phyloP scores from a whole-genome alignment of 2,329 filamentous ascomycete species.

The Arachnomyces sp. region DNA sequence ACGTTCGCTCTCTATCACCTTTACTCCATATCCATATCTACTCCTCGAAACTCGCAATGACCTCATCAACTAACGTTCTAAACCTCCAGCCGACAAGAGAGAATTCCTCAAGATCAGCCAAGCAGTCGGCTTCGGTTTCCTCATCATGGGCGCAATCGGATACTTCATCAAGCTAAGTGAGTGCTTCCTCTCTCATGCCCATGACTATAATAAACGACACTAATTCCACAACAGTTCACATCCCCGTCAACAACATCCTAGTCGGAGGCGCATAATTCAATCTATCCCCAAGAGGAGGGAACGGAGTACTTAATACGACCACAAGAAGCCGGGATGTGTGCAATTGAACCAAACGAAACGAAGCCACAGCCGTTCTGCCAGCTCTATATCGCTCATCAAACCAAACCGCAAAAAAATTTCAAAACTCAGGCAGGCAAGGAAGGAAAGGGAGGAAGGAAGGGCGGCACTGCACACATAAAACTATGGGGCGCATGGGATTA shows the following conservation, averaged over 20 bases:
- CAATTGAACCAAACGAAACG: too few relatives aligned
- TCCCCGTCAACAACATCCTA: slow-evolving; percentile 44
- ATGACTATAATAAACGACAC: background rate
- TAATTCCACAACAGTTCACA: slow-evolving; percentile 35
- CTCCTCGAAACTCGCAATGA: too few relatives aligned
- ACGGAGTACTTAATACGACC: background rate
- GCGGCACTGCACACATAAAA: too few relatives aligned
- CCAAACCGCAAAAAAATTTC: too few relatives aligned
- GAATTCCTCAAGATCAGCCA: slow-evolving; percentile 55
- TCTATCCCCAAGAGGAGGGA: background rate
- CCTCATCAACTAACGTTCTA: slow-evolving; percentile 15
- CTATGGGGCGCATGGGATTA: too few relatives aligned
- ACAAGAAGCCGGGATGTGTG: too few relatives aligned
- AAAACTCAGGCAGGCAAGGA: too few relatives aligned
- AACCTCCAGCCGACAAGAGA: slow-evolving; percentile 45
- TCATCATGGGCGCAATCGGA: slow-evolving; percentile 53
- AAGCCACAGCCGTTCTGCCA: too few relatives aligned
- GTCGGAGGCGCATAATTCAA: slow-evolving; percentile 36
- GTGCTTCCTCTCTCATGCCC: slow-evolving; percentile 15
- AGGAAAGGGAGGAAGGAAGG: too few relatives aligned
- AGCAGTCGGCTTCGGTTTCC: slow-evolving; percentile 51
- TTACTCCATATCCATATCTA: too few relatives aligned
- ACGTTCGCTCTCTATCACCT: slow-evolving; percentile 2
- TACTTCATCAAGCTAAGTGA: slow-evolving; percentile 54
- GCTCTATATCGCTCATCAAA: too few relatives aligned